phyloP scores from a whole-genome alignment of 306 rosid species.

The Crotalaria pallida region DNA sequence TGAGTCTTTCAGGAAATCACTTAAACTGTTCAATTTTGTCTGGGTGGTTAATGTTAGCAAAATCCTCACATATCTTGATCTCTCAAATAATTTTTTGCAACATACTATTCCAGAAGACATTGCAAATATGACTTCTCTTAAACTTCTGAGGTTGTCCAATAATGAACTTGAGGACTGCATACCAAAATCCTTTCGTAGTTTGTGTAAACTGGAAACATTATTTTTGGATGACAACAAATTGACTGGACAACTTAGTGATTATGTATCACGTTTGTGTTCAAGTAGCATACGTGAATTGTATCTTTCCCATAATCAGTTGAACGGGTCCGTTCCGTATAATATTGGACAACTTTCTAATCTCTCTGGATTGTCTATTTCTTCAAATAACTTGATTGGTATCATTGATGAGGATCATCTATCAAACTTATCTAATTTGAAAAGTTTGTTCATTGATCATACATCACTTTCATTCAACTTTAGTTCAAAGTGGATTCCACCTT shows the following conservation, averaged over 20 bases:
- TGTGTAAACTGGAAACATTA: not conserved
- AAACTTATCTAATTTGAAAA: not conserved
- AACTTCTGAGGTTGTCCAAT: not conserved
- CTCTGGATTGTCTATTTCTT: rapidly evolving
- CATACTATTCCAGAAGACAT: constrained; percentile 24
- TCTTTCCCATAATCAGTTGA: not conserved
- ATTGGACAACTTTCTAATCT: constrained; percentile 22
- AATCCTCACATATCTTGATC: not conserved
- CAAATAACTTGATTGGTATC: constrained; percentile 6
- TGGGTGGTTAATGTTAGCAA: constrained; percentile 22
- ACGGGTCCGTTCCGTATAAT: not conserved
- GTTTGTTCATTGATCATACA: not conserved
- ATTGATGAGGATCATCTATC: constrained; percentile 21
- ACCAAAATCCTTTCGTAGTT: constrained; percentile 12
- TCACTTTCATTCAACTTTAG: constrained; percentile 24
- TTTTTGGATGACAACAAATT: not conserved
- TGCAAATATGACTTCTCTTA: constrained; percentile 12
- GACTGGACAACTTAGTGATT: constrained; percentile 13
- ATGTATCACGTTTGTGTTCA: constrained; percentile 2
- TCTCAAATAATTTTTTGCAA: not conserved
- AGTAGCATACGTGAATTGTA: not conserved
- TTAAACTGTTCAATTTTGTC: not conserved
- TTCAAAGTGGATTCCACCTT: constrained; percentile 28
- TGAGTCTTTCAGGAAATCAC: not conserved
- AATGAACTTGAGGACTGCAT: constrained; percentile 14